Percentiles rank a stretch among this genome's conserved stretches.
Evolutionary conservation across 495 filamentous ascomycete genomes (phyloP).

Genomic region (Articulospora tetracladia): DNA sequence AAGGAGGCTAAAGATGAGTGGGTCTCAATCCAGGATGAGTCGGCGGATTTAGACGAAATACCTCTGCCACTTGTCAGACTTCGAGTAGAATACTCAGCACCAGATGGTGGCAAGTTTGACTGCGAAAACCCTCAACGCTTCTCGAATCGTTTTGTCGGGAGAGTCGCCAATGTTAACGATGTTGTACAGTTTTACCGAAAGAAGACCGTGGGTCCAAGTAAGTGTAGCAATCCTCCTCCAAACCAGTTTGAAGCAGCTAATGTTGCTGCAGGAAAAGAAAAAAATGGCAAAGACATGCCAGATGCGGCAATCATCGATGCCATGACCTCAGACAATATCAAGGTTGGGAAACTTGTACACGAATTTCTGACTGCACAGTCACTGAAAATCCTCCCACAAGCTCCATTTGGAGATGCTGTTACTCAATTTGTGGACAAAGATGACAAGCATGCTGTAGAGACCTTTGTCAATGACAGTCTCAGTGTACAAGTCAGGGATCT

Average conservation of each 20-base stretch:
- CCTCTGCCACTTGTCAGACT: conserved; percentile 85
- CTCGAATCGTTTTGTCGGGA: conserved; percentile 85
- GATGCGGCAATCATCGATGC: conserved; percentile 58
- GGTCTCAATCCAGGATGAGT: conserved; percentile 63
- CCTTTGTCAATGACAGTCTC: conserved; percentile 80
- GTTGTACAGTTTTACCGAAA: conserved; percentile 92
- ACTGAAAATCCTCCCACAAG: conserved; percentile 85
- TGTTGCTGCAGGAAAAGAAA: conserved; percentile 11
- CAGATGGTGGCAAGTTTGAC: conserved; percentile 82
- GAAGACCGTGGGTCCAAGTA: conserved; percentile 46
- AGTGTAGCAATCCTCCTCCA: conserved; percentile 5
- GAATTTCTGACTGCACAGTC: conserved; percentile 83
- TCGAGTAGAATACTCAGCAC: conserved; percentile 85
- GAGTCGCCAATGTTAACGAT: conserved; percentile 90
- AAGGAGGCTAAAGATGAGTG: conserved; percentile 79
- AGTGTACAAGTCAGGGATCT: conserved; percentile 73
- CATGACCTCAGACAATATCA: conserved; percentile 66
- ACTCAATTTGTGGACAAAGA: conserved; percentile 92
- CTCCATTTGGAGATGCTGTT: conserved; percentile 89
- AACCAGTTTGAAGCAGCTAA: not conserved
- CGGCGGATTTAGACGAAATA: conserved; percentile 48
- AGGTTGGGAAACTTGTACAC: conserved; percentile 80
- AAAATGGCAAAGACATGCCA: conserved; percentile 43
- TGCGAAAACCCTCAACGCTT: conserved; percentile 96
- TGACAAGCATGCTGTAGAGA: conserved; percentile 88